phyloP scores from a whole-genome alignment of 495 filamentous ascomycete species.

The Entonaema liquescens region DNA sequence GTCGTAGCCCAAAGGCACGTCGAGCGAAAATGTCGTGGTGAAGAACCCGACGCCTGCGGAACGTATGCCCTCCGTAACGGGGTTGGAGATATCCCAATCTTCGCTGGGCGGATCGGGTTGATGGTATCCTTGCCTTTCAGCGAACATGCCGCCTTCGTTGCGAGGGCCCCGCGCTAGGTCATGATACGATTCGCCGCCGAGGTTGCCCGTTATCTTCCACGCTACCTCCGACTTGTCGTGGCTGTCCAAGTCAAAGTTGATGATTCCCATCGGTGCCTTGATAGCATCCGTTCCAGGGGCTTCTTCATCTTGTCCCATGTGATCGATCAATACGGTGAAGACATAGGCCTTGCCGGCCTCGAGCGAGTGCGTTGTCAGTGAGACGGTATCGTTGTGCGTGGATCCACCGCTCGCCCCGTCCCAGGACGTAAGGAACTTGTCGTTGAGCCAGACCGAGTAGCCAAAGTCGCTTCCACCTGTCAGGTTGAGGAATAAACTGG shows the following conservation, averaged over 20 bases:
- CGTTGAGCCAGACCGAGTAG: conserved; percentile 62
- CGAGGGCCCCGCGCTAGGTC: conserved; percentile 73
- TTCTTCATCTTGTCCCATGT: conserved; percentile 75
- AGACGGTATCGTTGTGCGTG: conserved; percentile 66
- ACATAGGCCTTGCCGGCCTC: conserved; percentile 57
- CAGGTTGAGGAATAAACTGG: conserved; percentile 60
- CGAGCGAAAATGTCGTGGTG: conserved; percentile 64
- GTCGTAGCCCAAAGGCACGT: conserved; percentile 64
- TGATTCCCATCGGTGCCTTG: conserved; percentile 75
- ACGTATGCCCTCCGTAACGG: conserved; percentile 52
- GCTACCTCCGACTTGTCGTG: conserved; percentile 50
- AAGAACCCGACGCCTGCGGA: conserved; percentile 70
- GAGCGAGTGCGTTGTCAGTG: conserved; percentile 53
- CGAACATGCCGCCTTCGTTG: conserved; percentile 77
- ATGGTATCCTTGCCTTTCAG: conserved; percentile 74
- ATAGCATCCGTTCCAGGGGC: conserved; percentile 67
- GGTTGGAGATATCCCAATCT: conserved; percentile 48
- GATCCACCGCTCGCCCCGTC: conserved; percentile 55
- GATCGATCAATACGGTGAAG: conserved; percentile 74
- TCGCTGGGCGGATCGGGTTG: conserved; percentile 64
- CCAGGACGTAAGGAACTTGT: conserved; percentile 64
- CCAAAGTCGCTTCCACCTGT: conserved; percentile 71
- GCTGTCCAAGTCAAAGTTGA: conserved; percentile 62
- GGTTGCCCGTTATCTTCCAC: conserved; percentile 83
- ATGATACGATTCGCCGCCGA: conserved; percentile 74